These are phyloP conservation scores for Trametes pubescens DNA, from an alignment of 1,284 basidiomycete species.

Conservation along the genomic window DNA sequence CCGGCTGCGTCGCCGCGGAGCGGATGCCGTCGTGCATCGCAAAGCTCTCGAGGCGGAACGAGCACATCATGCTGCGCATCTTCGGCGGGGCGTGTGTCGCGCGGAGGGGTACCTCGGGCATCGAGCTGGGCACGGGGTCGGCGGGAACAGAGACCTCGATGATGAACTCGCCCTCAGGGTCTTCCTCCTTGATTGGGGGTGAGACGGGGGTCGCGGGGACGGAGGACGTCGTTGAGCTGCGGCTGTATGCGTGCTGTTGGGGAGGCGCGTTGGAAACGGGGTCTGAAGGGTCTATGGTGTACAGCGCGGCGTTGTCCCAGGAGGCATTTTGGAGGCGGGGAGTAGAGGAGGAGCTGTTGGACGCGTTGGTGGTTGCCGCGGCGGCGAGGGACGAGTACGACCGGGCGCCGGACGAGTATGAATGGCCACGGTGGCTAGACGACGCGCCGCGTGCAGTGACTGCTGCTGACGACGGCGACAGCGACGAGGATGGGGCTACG, in stretches of 20 bases:
- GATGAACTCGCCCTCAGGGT: conserved; percentile 39
- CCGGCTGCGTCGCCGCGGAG: conserved; percentile 34
- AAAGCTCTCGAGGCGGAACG: conserved; percentile 79
- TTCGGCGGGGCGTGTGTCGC: conserved; percentile 71
- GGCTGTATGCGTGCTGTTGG: conserved; percentile 12
- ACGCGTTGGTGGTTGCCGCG: conserved; percentile 14
- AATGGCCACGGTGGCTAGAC: conserved; percentile 19
- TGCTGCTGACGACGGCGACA: background rate
- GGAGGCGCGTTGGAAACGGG: conserved; percentile 14
- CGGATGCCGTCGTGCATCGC: conserved; percentile 64
- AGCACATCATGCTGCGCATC: conserved; percentile 78
- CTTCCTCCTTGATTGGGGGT: conserved; percentile 33
- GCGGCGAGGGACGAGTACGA: conserved; percentile 30
- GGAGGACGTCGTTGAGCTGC: conserved; percentile 6
- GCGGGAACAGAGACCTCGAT: conserved; percentile 41
- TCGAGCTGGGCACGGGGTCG: conserved; percentile 31
- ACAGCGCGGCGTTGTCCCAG: conserved; percentile 29
- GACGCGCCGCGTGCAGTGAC: conserved; percentile 15
- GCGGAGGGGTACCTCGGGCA: conserved; percentile 74
- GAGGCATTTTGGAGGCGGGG: conserved; percentile 28
- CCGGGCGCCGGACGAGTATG: conserved; percentile 23
- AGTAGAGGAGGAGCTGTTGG: conserved; percentile 14
- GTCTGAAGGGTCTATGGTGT: conserved; percentile 29
- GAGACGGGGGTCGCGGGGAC: conserved; percentile 2
- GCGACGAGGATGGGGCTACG: conserved; percentile 11